These are phyloP conservation scores for Mucor sp. DNA, from an alignment of 371 early-diverging fungal species.

Conservation along the genomic window DNA sequence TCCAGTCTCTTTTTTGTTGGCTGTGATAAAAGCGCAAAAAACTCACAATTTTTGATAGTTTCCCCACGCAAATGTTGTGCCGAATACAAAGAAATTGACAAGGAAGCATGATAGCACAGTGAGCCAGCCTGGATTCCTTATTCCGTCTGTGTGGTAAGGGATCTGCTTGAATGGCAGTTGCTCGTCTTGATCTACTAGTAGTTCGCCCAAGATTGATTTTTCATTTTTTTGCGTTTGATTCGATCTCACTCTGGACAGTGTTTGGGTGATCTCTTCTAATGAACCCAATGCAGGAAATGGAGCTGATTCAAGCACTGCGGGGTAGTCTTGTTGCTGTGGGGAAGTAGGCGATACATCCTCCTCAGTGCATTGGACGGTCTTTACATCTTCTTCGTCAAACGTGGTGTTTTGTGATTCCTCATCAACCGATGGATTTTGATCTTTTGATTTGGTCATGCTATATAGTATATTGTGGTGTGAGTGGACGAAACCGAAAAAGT, in stretches of 20 bases:
- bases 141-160: constrained; percentile 35
- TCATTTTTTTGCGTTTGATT: constrained; percentile 9
- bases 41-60: constrained; percentile 54
- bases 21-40: neutral
- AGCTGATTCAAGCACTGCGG: constrained; percentile 36
- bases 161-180: constrained; percentile 15
- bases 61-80: constrained; percentile 60
- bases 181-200: neutral
- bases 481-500: neutral
- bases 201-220: neutral
- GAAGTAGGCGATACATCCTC: neutral
- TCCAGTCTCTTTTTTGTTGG: too few relatives aligned
- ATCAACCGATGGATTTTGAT: neutral
- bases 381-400: neutral
- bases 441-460: neutral
- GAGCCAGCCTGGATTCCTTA: constrained; percentile 48
- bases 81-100: constrained; percentile 59
- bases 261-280: constrained; percentile 38
- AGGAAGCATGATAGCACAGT: constrained; percentile 57
- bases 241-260: constrained; percentile 27
- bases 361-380: neutral
- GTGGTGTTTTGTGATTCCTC: neutral
- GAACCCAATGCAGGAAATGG: constrained; percentile 42
- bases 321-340: constrained; percentile 13
- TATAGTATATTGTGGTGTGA: neutral